These are phyloP conservation scores for Pyricularia pennisetigena DNA, from an alignment of 2,329 filamentous ascomycete species.

Conservation along the genomic window DNA sequence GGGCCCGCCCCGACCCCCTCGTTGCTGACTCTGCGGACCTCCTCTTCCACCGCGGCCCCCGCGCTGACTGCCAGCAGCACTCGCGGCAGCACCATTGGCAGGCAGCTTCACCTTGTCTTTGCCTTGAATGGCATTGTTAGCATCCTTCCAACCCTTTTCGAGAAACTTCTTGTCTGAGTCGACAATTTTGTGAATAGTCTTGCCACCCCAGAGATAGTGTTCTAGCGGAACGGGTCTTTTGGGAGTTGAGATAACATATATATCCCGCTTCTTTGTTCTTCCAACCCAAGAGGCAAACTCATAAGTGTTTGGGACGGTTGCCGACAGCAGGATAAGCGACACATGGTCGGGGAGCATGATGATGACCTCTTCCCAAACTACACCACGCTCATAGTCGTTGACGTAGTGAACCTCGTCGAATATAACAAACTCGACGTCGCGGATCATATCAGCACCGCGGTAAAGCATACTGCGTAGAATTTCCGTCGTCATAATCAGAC, in stretches of 20 bases:
- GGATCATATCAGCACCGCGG: slow-evolving; percentile 85
- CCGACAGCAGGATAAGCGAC: slow-evolving; percentile 86
- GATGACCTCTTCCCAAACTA: slow-evolving; percentile 99
- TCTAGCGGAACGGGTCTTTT: slow-evolving; percentile 93
- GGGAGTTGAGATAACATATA: slow-evolving; percentile 95
- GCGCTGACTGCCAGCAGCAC: slow-evolving; percentile 20
- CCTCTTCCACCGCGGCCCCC: slow-evolving; percentile 31
- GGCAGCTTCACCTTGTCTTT: slow-evolving; percentile 52
- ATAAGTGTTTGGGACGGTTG: slow-evolving; percentile 93
- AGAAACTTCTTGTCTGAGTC: slow-evolving; percentile 86
- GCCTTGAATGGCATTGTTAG: slow-evolving; percentile 71
- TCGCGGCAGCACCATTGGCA: slow-evolving; percentile 13
- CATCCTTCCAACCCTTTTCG: slow-evolving; percentile 90
- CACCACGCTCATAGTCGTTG: slow-evolving; percentile 88
- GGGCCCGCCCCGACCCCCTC: slow-evolving; percentile 37
- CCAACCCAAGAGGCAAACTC: slow-evolving; percentile 99
- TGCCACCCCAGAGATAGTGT: slow-evolving; percentile 92
- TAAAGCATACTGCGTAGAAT: slow-evolving; percentile 98
- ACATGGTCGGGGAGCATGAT: slow-evolving; percentile 99
- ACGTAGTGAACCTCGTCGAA: slow-evolving; percentile 99
- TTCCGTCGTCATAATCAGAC: slow-evolving; percentile 98
- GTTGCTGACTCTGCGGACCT: slow-evolving; percentile 27
- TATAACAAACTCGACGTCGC: slow-evolving; percentile 97
- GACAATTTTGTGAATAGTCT: slow-evolving; percentile 89
- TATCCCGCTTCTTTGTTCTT: slow-evolving; percentile 95